Conservation (phyloP, 441 rosid genomes). For the Adansonia gregorii region DNA sequence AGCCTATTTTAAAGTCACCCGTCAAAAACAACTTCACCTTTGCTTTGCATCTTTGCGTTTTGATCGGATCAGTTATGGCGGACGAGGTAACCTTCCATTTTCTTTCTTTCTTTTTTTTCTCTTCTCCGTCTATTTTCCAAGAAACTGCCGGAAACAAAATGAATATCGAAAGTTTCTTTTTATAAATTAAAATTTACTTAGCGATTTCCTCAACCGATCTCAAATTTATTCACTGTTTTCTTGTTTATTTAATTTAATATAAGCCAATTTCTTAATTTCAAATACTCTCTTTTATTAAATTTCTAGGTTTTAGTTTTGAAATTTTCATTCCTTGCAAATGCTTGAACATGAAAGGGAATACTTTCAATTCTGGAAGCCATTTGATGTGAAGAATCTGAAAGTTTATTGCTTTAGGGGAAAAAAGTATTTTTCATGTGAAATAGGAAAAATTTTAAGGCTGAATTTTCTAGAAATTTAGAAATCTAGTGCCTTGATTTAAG, state of each 20-base stretch:
- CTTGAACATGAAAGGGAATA: background rate
- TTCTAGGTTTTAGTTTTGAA: background rate
- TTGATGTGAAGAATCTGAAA: background rate
- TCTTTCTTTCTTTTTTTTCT: background rate
- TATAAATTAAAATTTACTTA: background rate
- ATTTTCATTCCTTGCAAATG: background rate
- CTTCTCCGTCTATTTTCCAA: background rate
- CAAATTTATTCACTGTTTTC: background rate
- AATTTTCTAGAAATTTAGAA: background rate
- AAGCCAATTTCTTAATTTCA: background rate
- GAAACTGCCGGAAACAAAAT: background rate
- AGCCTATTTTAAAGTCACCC: background rate
- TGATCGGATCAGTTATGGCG: slow-evolving; percentile 43
- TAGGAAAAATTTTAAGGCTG: background rate
- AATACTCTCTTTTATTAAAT: background rate
- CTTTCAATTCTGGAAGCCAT: background rate
- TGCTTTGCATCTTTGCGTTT: background rate
- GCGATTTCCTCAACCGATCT: background rate
- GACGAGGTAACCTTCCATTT: slow-evolving; percentile 42
- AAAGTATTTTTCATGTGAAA: background rate
- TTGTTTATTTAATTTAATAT: background rate
- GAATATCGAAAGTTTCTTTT: background rate
- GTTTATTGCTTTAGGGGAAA: background rate
- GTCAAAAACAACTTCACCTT: background rate
- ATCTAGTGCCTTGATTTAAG: background rate